Evolutionary conservation across 371 early-diverging fungal genomes (phyloP).

Genomic region (Mucor piriformis): DNA sequence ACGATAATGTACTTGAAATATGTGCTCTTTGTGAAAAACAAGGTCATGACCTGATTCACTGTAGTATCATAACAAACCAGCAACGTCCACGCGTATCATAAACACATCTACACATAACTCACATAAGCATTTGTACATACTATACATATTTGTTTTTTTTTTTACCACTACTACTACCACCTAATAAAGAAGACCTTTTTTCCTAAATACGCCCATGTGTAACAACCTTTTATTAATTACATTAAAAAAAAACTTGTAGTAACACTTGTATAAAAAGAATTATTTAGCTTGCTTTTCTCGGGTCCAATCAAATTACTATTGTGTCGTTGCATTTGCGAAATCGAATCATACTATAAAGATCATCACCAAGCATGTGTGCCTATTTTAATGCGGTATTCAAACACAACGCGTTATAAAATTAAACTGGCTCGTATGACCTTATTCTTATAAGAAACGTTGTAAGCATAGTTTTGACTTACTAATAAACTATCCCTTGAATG

Average conservation of each 20-base stretch:
- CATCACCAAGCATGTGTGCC: too few species aligned
- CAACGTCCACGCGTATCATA: not conserved
- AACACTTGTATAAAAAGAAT: not conserved
- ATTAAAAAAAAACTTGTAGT: not conserved
- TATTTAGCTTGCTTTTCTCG: too few species aligned
- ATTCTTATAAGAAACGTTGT: too few species aligned
- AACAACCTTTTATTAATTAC: not conserved
- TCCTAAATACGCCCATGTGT: not conserved
- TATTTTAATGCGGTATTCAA: too few species aligned
- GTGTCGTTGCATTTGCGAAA: too few species aligned
- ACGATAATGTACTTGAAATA: not conserved
- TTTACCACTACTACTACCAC: too few species aligned
- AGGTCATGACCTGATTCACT: slow-evolving; percentile 25
- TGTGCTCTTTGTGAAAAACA: slow-evolving; percentile 26
- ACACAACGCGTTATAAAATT: too few species aligned
- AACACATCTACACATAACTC: not conserved
- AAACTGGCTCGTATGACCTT: too few species aligned
- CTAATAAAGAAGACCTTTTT: not conserved
- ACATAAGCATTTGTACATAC: not conserved
- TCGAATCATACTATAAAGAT: too few species aligned
- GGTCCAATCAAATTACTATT: too few species aligned
- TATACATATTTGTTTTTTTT: not conserved
- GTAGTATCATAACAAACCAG: slow-evolving; percentile 6
- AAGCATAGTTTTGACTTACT: too few species aligned
- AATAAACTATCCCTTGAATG: too few species aligned